Evolutionary conservation across 2,329 filamentous ascomycete genomes (phyloP), one percentile per base, ranked within the genome.

Genomic region (Trichophyton verrucosum): DNA sequence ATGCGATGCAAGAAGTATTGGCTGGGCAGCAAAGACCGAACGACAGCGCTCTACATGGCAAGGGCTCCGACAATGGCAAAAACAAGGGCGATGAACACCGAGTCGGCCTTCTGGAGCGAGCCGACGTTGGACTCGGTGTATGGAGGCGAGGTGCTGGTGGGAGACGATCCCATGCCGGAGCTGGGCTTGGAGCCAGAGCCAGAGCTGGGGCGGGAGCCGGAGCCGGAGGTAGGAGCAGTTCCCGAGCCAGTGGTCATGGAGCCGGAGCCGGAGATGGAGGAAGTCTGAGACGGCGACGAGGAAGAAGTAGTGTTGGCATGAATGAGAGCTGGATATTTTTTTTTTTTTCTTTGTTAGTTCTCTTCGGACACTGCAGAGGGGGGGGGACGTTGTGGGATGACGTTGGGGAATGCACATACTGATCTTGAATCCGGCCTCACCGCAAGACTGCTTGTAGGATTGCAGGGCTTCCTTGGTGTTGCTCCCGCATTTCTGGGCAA

Each of bases 31-130:
- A 30, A 20, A 24, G 49, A 47, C 7, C 24, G 15, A 47, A 33
- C 5, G 15, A 20, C 17, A 53, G 33, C 33, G 33, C 33, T 49
- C 71, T 68, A 76, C 65, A 76, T 65, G 36, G 72, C 68, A 51
- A 72, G 73, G 49, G 75, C 70, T 46, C 74, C 75, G 38, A 75
- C 66, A 61, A 76, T 73, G n/a, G 75, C 69, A 46, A 73, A 73
- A 49, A 74, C 71, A 56, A 70, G 72, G 58, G 75, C 70, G 6
- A 71, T 70, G 55, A 70, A 71, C 36, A 71, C 68, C 38, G 73
- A 73, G 55, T 72, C 68, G 38, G 73, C 70, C 38, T 70, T 69
- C 61, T 70, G 69, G 27, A 70, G 68, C 8, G 68, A 67, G 30
- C 67, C 69, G 57, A 68, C 65, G 40, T 66, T 65, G 11, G 62